Conservation (phyloP, 371 early-diverging fungal species). For the Circinella umbellata region DNA sequence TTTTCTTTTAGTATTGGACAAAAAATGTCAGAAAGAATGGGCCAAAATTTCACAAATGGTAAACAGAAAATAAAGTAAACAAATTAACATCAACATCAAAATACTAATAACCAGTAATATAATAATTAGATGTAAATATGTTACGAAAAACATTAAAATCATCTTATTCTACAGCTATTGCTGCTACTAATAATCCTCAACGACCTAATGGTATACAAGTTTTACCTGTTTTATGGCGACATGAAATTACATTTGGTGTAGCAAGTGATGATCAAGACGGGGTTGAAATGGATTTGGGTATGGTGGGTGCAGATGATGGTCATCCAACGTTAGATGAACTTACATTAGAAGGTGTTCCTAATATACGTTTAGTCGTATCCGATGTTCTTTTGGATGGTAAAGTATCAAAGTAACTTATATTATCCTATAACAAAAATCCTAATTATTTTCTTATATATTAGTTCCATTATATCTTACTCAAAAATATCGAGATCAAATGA, state of each 20-base stretch:
- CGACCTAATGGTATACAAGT: slow-evolving; percentile 76
- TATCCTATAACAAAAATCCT: neutral
- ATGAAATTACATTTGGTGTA: slow-evolving; percentile 77
- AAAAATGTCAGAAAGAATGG: slow-evolving; percentile 78
- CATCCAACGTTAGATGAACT: slow-evolving; percentile 80
- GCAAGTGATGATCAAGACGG: slow-evolving; percentile 49
- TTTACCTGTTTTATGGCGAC: slow-evolving; percentile 85
- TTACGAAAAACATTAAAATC: slow-evolving; percentile 76
- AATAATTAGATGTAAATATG: slow-evolving; percentile 65
- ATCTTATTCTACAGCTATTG: slow-evolving; percentile 43
- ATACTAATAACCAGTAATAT: no score
- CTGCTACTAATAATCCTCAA: slow-evolving; percentile 31
- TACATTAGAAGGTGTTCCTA: slow-evolving; percentile 81
- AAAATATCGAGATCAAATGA: slow-evolving; percentile 81
- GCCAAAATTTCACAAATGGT: slow-evolving; percentile 80
- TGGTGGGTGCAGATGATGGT: slow-evolving; percentile 59
- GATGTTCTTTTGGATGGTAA: slow-evolving; percentile 85
- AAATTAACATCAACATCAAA: no score
- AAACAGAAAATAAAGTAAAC: slow-evolving; percentile 7
- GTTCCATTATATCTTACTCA: slow-evolving; percentile 86
- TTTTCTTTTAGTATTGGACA: slow-evolving; percentile 71
- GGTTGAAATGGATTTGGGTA: slow-evolving; percentile 58
- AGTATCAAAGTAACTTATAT: neutral
- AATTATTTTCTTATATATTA: slow-evolving; percentile 22
- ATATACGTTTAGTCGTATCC: slow-evolving; percentile 79